A percentile compares a stretch with the other conserved stretches of the same genome.
These are phyloP conservation scores for Neohortaea acidophila DNA, from an alignment of 495 filamentous ascomycete genomes.

Conservation along the genomic window DNA sequence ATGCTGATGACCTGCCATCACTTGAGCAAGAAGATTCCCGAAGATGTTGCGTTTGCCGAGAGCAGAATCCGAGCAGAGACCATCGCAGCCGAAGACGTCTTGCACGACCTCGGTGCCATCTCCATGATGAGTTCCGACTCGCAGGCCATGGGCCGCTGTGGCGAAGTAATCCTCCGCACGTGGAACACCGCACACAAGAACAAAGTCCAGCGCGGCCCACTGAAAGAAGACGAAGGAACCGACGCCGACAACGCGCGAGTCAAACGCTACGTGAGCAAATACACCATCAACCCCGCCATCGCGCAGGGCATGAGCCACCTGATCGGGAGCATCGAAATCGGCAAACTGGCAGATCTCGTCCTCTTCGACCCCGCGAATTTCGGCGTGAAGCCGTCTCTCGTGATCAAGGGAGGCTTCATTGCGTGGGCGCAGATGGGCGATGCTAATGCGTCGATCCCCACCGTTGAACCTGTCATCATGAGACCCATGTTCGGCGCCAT, in stretches of 20 bases:
- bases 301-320: slow-evolving; percentile 87
- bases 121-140: slow-evolving; percentile 97
- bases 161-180: slow-evolving; percentile 85
- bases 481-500: slow-evolving; percentile 74
- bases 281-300: slow-evolving; percentile 91
- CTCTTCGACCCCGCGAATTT: slow-evolving; percentile 79
- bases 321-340: slow-evolving; percentile 74
- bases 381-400: slow-evolving; percentile 67
- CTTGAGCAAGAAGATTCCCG: slow-evolving; percentile 75
- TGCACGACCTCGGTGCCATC: slow-evolving; percentile 92
- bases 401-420: slow-evolving; percentile 88
- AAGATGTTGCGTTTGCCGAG: slow-evolving; percentile 94
- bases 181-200: slow-evolving; percentile 99
- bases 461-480: slow-evolving; percentile 71
- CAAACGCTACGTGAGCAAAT: slow-evolving; percentile 88
- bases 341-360: slow-evolving; percentile 84
- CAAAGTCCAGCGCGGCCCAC: slow-evolving; percentile 64
- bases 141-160: slow-evolving; percentile 94
- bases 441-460: slow-evolving; percentile 84
- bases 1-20: slow-evolving; percentile 99
- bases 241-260: slow-evolving; percentile 87
- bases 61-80: slow-evolving; percentile 89
- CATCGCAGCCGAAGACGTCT: slow-evolving; percentile 92
- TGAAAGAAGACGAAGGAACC: slow-evolving; percentile 66
- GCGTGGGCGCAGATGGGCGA: slow-evolving; percentile 84